Base-by-base conservation (phyloP, 2,329 filamentous ascomycete genomes). In the Penicillium sp. region DNA sequence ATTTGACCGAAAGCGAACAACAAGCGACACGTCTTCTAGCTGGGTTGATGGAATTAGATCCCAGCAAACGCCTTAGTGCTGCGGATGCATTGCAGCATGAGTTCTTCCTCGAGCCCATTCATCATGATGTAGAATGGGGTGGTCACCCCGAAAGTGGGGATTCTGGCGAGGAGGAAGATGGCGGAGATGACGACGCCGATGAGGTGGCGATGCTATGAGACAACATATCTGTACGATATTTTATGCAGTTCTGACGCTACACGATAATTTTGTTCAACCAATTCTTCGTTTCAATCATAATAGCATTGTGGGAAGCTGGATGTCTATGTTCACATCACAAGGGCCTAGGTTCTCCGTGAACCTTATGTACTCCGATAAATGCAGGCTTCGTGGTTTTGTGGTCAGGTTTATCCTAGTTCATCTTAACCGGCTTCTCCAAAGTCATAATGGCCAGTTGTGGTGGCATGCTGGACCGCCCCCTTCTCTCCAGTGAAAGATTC, bases 1-100 rank as follows among this genome's bases (percentile, higher is more conserved):
- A 82, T 54, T 80, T 82, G 58, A 75, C 74, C 4, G 70, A 74
- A 40, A 74, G 74, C 46, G 71, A 78, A 68, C 65, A 73, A 59
- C 67, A 77, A 73, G 75, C 73, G 23, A 74, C 74, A n/a, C 66
- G 67, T 23, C 70, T 78, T 12, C 60, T 78, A 30, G 56, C 67
- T 23, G 69, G 70, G 7, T 63, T 78, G 34, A 72, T 78, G 65
- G 75, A 78, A 51, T 58, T 77, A 34, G 74, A 78, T 52, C 71
- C 74, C 12, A 60, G 63, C 29, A 75, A 73, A 53, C 66, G 75
- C n/a, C 59, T 73, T 10, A 72, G 67, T 50, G 75, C 75, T 10
- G 73, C 67, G 49, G 73, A 77, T 17, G 75, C 75, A 18, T 56
- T 78, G 36, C 64, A 71, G 20, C 74, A 78, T 59, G 72, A 75